Evolutionary conservation across 768 basidiomycete genomes (phyloP).

Genomic region (Boletus patriciae): DNA sequence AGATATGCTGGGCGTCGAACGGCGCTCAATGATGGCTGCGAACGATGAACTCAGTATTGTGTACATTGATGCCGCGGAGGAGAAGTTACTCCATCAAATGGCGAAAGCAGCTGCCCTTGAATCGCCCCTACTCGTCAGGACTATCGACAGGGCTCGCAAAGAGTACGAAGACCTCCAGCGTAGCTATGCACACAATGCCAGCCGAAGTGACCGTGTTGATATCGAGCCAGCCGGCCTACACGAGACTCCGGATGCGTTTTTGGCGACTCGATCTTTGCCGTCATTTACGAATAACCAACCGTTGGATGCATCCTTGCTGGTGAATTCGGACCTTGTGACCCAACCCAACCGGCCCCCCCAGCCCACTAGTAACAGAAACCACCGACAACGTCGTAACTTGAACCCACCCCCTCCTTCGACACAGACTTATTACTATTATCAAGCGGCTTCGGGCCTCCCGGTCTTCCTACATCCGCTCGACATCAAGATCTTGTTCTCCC

Average conservation of each 20-base stretch:
- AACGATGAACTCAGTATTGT: slow-evolving; percentile 74
- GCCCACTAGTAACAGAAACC: slow-evolving; percentile 38
- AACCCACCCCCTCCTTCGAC: slow-evolving; percentile 87
- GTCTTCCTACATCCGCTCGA: slow-evolving; percentile 95
- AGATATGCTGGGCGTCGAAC: slow-evolving; percentile 69
- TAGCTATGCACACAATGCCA: slow-evolving; percentile 24
- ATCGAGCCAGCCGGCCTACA: slow-evolving; percentile 12
- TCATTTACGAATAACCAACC: slow-evolving; percentile 12
- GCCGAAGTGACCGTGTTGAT: slow-evolving; percentile 26
- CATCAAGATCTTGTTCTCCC: slow-evolving; percentile 86
- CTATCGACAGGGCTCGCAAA: slow-evolving; percentile 62
- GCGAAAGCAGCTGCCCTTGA: slow-evolving; percentile 77
- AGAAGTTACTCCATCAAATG: slow-evolving; percentile 76
- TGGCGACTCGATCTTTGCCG: slow-evolving; percentile 42
- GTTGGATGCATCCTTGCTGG: not conserved
- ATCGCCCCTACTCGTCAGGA: slow-evolving; percentile 58
- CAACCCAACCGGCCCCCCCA: slow-evolving; percentile 8
- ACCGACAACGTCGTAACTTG: slow-evolving; percentile 70
- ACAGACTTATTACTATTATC: slow-evolving; percentile 94
- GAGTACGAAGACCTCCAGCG: slow-evolving; percentile 56
- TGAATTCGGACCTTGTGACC: slow-evolving; percentile 4
- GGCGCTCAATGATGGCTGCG: slow-evolving; percentile 59
- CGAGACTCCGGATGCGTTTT: slow-evolving; percentile 61
- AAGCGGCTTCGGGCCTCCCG: slow-evolving; percentile 86
- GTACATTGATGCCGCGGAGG: slow-evolving; percentile 79